Evolutionary conservation across 2,329 filamentous ascomycete genomes (phyloP).

Genomic region (Phaeomoniella chlamydospora): DNA sequence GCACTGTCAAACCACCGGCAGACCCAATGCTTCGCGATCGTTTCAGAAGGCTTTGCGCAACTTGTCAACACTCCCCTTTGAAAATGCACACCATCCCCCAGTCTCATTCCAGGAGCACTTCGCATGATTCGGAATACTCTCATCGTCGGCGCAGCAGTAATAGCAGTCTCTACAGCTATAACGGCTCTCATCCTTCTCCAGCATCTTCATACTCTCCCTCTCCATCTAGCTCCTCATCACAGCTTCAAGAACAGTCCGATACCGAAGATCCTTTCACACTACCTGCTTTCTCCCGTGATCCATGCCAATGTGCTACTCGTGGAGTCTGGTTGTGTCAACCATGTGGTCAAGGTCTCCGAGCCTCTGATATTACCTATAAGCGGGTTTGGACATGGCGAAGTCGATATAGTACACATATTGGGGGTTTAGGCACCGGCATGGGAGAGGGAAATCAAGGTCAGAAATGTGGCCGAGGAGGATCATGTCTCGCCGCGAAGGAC

Average conservation of each 20-base stretch:
- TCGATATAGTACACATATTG: slow-evolving; percentile 63
- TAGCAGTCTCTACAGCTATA: slow-evolving; percentile 9
- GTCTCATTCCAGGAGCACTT: slow-evolving; percentile 2
- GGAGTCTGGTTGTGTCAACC: slow-evolving; percentile 75
- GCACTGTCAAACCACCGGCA: slow-evolving; percentile 69
- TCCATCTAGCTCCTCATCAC: not conserved
- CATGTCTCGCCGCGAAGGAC: slow-evolving; percentile 62
- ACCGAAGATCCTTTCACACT: slow-evolving; percentile 20
- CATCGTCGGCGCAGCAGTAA: slow-evolving; percentile 6
- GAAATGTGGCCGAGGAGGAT: slow-evolving; percentile 64
- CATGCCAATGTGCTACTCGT: slow-evolving; percentile 39
- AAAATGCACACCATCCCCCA: slow-evolving; percentile 27
- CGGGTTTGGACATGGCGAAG: slow-evolving; percentile 81
- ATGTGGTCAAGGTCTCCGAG: slow-evolving; percentile 57
- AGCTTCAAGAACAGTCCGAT: slow-evolving; percentile 2
- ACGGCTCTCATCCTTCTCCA: too few relatives aligned
- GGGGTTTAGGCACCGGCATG: slow-evolving; percentile 70
- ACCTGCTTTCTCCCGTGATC: slow-evolving; percentile 36
- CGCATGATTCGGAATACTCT: not conserved
- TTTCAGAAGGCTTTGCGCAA: slow-evolving; percentile 65
- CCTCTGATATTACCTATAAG: slow-evolving; percentile 42
- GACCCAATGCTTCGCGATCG: slow-evolving; percentile 53
- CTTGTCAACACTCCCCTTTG: slow-evolving; percentile 61
- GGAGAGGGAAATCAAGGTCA: slow-evolving; percentile 81
- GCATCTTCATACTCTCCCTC: slow-evolving; percentile 8